Conservation (phyloP, 441 rosid genomes). For the Iberis amara region DNA sequence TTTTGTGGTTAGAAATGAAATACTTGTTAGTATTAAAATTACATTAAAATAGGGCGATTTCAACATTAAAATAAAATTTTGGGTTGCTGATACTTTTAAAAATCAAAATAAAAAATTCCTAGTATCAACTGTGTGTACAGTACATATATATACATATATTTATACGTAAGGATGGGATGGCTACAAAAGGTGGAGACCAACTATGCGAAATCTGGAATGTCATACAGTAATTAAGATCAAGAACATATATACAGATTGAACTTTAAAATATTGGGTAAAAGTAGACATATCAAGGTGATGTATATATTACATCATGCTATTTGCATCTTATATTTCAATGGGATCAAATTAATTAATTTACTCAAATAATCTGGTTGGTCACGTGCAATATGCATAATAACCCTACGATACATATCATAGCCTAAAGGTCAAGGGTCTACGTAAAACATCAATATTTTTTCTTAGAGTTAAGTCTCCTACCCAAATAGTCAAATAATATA, state of each 20-base stretch:
- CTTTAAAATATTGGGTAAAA: neutral
- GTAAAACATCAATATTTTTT: neutral
- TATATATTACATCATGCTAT: constrained; percentile 37
- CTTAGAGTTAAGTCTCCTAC: constrained; percentile 4
- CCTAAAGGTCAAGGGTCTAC: constrained; percentile 33
- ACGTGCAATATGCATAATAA: constrained; percentile 39
- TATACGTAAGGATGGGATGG: constrained; percentile 5
- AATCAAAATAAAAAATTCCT: too few relatives aligned
- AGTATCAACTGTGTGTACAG: constrained; percentile 14
- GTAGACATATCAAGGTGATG: constrained; percentile 29
- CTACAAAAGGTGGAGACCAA: constrained; percentile 15
- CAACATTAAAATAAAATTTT: neutral
- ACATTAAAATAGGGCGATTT: too few relatives aligned
- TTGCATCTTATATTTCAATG: constrained; percentile 17
- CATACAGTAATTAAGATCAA: constrained; percentile 20
- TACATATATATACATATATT: too few relatives aligned
- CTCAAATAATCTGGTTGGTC: constrained; percentile 30
- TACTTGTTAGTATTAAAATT: too few relatives aligned
- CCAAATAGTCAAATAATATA: constrained; percentile 11
- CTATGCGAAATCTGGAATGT: constrained; percentile 31
- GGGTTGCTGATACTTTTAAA: too few relatives aligned
- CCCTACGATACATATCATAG: constrained; percentile 20
- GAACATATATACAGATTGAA: constrained; percentile 12
- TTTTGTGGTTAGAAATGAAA: too few relatives aligned
- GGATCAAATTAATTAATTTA: constrained; percentile 22